Base-by-base conservation (phyloP, 192 early-diverging fungal genomes). In the Backusella psychrophila region DNA sequence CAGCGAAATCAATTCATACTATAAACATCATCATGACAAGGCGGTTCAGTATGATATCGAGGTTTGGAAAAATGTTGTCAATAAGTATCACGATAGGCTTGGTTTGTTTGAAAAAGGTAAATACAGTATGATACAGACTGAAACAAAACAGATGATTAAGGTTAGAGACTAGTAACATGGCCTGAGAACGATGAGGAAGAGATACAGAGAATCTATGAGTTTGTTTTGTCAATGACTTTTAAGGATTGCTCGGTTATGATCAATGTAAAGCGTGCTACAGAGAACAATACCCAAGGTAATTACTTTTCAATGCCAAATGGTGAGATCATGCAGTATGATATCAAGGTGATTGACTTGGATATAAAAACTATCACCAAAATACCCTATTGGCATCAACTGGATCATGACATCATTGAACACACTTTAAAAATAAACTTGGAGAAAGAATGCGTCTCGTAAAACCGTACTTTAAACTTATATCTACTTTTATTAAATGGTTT, bases 181-280 rank as follows among this genome's bases (percentile, higher is more conserved):
- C 56, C 56, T 63, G 26, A 63, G 56, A 63, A 63, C 12, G 56
- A 38, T 15, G 68, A 76, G 1, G 68, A 69, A 34, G 52, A 44
- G 14, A 66, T 29, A 72, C 80, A 78, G 23, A 65, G 76, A n/a
- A 52, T 81, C 6, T 75, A 72, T 71, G 80, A 81, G 42, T 81
- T 78, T 68, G 73, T 77, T 11, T 59, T 81, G 31, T 81, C 80
- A 4, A 81, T 81, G 80, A 81, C 73, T 12, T 72, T 81, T 23
- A 81, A 81, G 39, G 80, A 81, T n/a, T 81, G 80, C 23, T 81
- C 80, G 0, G 17, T 81, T 5, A 81, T 81, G 76, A 67, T 81
- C 7, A 35, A 75, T 68, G 63, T 56, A 3, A 31, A 69, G 14
- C 63, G 31, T 23, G 39, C 11, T 6, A 8, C 46, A 53, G 21